Evolutionary conservation across 768 basidiomycete genomes (phyloP).

Genomic region (Amanita pseudoporphyria): DNA sequence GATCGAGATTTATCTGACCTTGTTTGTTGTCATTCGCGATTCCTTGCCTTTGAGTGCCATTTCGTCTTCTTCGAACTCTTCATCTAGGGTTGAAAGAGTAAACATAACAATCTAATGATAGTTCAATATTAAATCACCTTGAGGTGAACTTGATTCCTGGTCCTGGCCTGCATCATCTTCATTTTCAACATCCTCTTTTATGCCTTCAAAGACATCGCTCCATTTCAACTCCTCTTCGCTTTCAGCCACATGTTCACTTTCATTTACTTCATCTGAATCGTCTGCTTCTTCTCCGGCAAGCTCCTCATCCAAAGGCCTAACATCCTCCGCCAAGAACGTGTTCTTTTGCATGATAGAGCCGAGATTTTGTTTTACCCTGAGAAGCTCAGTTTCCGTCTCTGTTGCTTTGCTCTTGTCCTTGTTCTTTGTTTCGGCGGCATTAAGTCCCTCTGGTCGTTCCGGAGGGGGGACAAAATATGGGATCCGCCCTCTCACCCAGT

Average conservation of each 20-base stretch:
- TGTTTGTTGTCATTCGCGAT: constrained; percentile 88
- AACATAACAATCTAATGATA: background rate
- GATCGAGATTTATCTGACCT: constrained; percentile 33
- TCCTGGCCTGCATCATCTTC: constrained; percentile 15
- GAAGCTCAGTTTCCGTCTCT: constrained; percentile 28
- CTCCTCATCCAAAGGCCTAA: constrained; percentile 52
- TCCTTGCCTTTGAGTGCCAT: constrained; percentile 38
- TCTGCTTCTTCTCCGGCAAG: constrained; percentile 34
- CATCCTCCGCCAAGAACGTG: constrained; percentile 77
- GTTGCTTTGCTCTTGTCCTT: constrained; percentile 49
- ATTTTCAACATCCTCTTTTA: constrained; percentile 23
- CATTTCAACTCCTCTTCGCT: constrained; percentile 54
- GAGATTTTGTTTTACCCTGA: constrained; percentile 79
- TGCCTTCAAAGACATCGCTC: constrained; percentile 79
- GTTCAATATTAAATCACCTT: constrained; percentile 11
- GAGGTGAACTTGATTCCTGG: constrained; percentile 4
- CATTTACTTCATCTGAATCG: constrained; percentile 25
- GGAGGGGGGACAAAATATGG: constrained; percentile 95
- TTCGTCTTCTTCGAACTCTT: constrained; percentile 26
- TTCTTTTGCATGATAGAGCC: constrained; percentile 86
- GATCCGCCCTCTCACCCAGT: constrained; percentile 96
- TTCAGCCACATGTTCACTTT: constrained; percentile 25
- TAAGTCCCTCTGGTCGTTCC: constrained; percentile 65
- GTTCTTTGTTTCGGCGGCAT: constrained; percentile 50
- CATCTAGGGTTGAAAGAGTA: constrained; percentile 15